A percentile compares a stretch with the other conserved stretches of the same genome.
These are phyloP conservation scores for Aureobasidium musti DNA, from an alignment of 2,329 filamentous ascomycete species.

Conservation along the genomic window DNA sequence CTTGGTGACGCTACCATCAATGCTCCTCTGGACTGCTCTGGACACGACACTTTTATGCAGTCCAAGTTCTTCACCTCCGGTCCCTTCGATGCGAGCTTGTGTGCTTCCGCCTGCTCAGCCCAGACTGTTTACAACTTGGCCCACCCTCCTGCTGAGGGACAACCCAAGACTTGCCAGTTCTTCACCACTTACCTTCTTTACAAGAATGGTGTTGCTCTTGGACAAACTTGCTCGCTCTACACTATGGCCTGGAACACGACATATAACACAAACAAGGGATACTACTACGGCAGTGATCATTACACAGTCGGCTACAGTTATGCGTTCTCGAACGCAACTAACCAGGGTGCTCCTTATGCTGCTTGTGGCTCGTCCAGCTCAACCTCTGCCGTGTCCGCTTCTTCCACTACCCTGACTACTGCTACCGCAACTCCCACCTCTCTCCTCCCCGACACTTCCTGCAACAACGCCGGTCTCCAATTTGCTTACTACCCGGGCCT, in stretches of 20 bases:
- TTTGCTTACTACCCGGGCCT: slow-evolving; percentile 3
- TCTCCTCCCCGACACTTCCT: slow-evolving; percentile 6
- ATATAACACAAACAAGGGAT: slow-evolving; percentile 37
- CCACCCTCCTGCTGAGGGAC: slow-evolving; percentile 29
- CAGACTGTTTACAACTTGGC: slow-evolving; percentile 22
- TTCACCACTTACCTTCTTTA: slow-evolving; percentile 41
- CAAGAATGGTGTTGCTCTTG: slow-evolving; percentile 34
- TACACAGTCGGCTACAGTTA: slow-evolving; percentile 35
- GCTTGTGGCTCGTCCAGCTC: slow-evolving; percentile 28
- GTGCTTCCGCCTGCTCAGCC: slow-evolving; percentile 35
- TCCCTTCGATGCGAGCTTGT: slow-evolving; percentile 38
- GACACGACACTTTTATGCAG: slow-evolving; percentile 35
- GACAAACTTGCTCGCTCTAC: slow-evolving; percentile 39
- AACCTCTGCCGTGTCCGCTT: slow-evolving; percentile 7
- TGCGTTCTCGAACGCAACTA: slow-evolving; percentile 33
- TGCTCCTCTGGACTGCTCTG: slow-evolving; percentile 39
- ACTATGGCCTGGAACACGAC: slow-evolving; percentile 34
- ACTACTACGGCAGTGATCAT: slow-evolving; percentile 34
- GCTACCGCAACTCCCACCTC: background rate
- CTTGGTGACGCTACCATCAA: slow-evolving; percentile 39
- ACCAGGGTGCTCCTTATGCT: slow-evolving; percentile 15
- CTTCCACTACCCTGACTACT: background rate
- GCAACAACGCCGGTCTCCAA: slow-evolving; percentile 1
- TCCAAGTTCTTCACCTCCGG: slow-evolving; percentile 34
- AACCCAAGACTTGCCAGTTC: slow-evolving; percentile 39